Percentiles rank a stretch among this genome's conserved stretches.
These are phyloP conservation scores for Paracorniculantispora psalliotae DNA, from an alignment of 2,329 filamentous ascomycete species.

Conservation along the genomic window DNA sequence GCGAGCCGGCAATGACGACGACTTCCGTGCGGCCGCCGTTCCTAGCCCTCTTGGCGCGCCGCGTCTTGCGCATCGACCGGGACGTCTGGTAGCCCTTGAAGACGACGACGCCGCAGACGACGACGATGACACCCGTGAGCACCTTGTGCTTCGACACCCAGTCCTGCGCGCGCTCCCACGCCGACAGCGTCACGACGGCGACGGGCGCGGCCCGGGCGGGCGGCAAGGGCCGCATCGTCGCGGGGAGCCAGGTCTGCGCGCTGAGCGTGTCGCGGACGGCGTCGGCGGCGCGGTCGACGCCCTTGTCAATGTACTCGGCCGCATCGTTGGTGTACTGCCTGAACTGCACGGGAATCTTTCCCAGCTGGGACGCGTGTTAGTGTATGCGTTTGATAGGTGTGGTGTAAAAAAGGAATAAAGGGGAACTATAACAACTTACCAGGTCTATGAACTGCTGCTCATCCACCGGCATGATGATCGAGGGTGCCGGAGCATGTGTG, in stretches of 20 bases:
- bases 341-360: constrained; percentile 57
- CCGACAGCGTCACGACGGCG: constrained; percentile 29
- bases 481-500: constrained; percentile 15
- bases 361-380: constrained; percentile 38
- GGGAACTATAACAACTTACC: constrained; percentile 47
- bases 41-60: constrained; percentile 70
- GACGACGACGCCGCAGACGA: constrained; percentile 62
- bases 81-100: constrained; percentile 47
- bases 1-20: constrained; percentile 80
- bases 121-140: constrained; percentile 63
- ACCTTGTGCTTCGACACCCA: constrained; percentile 73
- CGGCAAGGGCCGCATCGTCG: constrained; percentile 58
- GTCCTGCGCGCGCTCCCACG: constrained; percentile 53
- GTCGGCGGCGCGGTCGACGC: constrained; percentile 71
- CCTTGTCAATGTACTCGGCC: constrained; percentile 73
- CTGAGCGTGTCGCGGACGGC: constrained; percentile 65
- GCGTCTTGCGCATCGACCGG: constrained; percentile 58
- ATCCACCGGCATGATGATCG: constrained; percentile 64
- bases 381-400: neutral
- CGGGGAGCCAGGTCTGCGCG: constrained; percentile 67
- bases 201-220: constrained; percentile 34
- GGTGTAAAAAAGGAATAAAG: neutral
- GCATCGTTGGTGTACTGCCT: constrained; percentile 65
- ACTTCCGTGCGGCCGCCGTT: constrained; percentile 88
- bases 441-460: constrained; percentile 74